Conservation (phyloP, 345 rosid species). For the Pugionium cornutum region DNA sequence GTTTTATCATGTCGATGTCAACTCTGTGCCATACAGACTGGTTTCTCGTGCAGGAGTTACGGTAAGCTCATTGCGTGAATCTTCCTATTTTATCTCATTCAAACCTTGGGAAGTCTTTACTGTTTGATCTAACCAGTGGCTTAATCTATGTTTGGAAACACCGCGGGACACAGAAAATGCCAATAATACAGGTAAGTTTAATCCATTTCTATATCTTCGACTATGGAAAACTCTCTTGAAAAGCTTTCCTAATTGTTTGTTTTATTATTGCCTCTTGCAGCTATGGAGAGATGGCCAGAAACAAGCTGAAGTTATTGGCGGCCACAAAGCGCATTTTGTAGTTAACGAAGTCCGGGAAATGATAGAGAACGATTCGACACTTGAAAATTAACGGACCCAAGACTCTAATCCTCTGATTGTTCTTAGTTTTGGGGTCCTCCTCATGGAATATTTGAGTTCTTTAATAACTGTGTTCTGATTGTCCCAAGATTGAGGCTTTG, state of each 20-base stretch:
- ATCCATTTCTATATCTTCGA: not conserved
- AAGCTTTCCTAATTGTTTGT: not conserved
- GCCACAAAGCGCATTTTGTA: constrained; percentile 78
- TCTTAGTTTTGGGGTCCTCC: no score
- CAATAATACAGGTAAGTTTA: constrained; percentile 71
- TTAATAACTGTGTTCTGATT: no score
- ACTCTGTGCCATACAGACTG: constrained; percentile 73
- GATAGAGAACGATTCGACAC: constrained; percentile 58
- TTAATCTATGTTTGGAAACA: constrained; percentile 8
- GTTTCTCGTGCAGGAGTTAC: constrained; percentile 81
- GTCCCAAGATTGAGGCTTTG: no score
- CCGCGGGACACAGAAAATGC: constrained; percentile 69
- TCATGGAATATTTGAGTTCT: no score
- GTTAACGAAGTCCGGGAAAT: constrained; percentile 66
- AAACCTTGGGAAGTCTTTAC: not conserved
- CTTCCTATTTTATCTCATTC: not conserved
- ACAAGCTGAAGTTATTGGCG: constrained; percentile 82
- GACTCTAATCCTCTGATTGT: no score
- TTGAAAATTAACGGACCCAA: no score
- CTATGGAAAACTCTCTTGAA: not conserved
- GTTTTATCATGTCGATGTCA: constrained; percentile 80
- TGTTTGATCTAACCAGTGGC: constrained; percentile 7
- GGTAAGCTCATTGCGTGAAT: constrained; percentile 51
- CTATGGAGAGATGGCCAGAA: constrained; percentile 79
- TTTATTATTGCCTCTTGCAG: constrained; percentile 39